Evolutionary conservation across 2,329 filamentous ascomycete genomes (phyloP).

Genomic region (Beauveria sp.): DNA sequence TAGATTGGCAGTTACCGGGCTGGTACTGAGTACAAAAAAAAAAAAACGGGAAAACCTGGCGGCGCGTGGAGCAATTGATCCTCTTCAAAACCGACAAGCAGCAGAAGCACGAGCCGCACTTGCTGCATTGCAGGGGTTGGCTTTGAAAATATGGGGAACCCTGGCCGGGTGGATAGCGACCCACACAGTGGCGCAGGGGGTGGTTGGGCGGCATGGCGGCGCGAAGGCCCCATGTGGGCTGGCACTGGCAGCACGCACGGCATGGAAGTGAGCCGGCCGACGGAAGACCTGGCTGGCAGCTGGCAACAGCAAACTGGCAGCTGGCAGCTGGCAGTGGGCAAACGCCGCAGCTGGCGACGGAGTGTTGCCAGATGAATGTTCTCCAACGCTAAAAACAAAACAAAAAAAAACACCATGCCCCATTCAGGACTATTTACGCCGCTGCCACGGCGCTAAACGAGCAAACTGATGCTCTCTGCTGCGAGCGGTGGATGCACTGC

Average conservation of each 20-base stretch:
- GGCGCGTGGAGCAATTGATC: neutral
- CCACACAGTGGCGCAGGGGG: conserved; percentile 2
- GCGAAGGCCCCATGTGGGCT: too few species aligned
- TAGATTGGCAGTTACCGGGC: neutral
- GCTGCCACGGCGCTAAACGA: too few species aligned
- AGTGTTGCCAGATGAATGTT: too few species aligned
- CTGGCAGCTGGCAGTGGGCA: neutral
- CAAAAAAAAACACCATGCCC: too few species aligned
- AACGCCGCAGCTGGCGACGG: neutral
- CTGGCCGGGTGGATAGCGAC: neutral
- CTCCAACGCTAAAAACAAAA: too few species aligned
- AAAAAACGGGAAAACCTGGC: too few species aligned
- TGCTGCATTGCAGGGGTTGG: neutral
- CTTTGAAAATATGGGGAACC: conserved; percentile 8
- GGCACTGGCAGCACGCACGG: too few species aligned
- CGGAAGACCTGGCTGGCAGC: neutral
- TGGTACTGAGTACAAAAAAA: neutral
- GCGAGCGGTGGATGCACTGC: too few species aligned
- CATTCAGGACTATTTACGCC: too few species aligned
- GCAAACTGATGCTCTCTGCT: too few species aligned
- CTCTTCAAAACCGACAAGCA: neutral
- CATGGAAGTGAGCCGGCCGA: too few species aligned
- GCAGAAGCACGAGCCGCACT: neutral
- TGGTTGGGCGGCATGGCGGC: neutral
- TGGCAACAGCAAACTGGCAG: neutral